Evolutionary conservation across 148 eudicot species (phyloP).

Genomic region (Chenopodium formosanum): DNA sequence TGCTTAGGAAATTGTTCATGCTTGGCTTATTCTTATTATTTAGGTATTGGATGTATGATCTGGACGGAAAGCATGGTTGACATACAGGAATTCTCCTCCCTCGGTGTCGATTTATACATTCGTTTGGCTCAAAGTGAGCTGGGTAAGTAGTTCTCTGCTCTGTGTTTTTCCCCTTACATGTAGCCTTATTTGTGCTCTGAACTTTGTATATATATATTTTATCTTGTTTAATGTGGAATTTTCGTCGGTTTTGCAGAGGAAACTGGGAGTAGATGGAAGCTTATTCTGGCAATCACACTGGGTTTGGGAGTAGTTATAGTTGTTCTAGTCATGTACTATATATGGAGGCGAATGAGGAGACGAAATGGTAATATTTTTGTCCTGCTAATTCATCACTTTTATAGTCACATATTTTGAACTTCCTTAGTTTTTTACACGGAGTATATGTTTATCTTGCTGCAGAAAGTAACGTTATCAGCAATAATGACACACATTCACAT

Average conservation of each 20-base stretch:
- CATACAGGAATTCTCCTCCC: constrained; percentile 26
- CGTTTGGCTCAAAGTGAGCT: background rate
- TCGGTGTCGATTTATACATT: constrained; percentile 14
- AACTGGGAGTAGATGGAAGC: background rate
- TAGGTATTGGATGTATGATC: constrained; percentile 43
- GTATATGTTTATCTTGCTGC: background rate
- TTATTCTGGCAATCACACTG: background rate
- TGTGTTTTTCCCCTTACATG: background rate
- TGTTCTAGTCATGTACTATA: background rate
- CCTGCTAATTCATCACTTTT: background rate
- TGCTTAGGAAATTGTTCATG: constrained; percentile 44
- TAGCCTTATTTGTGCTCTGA: background rate
- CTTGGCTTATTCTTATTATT: constrained; percentile 36
- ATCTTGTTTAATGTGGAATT: background rate
- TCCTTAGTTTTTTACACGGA: background rate
- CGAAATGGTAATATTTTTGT: background rate
- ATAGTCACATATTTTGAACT: background rate
- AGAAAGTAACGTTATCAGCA: background rate
- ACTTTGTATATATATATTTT: background rate
- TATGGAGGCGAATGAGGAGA: constrained; percentile 1
- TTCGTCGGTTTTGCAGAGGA: background rate
- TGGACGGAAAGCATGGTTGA: constrained; percentile 44
- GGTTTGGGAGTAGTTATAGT: background rate
- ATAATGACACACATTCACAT: background rate
- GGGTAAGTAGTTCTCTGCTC: background rate